Conservation (phyloP, 805 yeast species). For the Myxozyma geophila region DNA sequence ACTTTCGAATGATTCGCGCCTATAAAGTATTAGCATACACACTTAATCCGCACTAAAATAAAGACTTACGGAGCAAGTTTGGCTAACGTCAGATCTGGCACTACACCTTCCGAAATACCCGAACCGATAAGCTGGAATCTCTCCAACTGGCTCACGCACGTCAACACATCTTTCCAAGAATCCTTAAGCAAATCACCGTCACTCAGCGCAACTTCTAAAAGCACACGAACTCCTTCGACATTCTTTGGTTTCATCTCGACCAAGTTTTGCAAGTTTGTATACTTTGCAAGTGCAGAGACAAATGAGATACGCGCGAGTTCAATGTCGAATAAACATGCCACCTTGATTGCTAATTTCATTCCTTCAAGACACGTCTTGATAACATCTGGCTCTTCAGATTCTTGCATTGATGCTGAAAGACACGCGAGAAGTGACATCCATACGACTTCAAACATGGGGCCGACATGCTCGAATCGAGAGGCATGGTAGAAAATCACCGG, state of each 20-base stretch:
- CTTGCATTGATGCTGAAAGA: constrained; percentile 89
- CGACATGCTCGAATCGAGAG: constrained; percentile 84
- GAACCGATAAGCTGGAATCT: constrained; percentile 84
- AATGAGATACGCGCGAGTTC: constrained; percentile 88
- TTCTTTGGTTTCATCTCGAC: constrained; percentile 79
- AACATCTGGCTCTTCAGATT: constrained; percentile 73
- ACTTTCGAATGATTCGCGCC: constrained; percentile 40
- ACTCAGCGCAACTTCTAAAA: constrained; percentile 74
- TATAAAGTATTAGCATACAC: background rate
- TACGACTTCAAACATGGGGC: constrained; percentile 86
- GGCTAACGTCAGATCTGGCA: constrained; percentile 85
- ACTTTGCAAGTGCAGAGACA: constrained; percentile 86
- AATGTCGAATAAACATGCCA: constrained; percentile 81
- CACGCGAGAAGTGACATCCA: constrained; percentile 99
- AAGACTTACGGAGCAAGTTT: constrained; percentile 54
- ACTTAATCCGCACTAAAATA: background rate
- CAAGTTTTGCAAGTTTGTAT: constrained; percentile 76
- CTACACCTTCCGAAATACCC: constrained; percentile 79
- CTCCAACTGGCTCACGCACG: constrained; percentile 87
- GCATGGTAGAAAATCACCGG: constrained; percentile 73
- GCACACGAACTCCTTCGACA: constrained; percentile 73
- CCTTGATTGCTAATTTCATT: constrained; percentile 75
- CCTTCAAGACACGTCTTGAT: constrained; percentile 76
- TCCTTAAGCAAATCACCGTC: constrained; percentile 76
- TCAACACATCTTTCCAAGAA: constrained; percentile 84